Percentiles rank a stretch among this genome's conserved stretches.
These are phyloP conservation scores for Kuraishia piskuri DNA, from an alignment of 805 yeast genomes.

Conservation along the genomic window DNA sequence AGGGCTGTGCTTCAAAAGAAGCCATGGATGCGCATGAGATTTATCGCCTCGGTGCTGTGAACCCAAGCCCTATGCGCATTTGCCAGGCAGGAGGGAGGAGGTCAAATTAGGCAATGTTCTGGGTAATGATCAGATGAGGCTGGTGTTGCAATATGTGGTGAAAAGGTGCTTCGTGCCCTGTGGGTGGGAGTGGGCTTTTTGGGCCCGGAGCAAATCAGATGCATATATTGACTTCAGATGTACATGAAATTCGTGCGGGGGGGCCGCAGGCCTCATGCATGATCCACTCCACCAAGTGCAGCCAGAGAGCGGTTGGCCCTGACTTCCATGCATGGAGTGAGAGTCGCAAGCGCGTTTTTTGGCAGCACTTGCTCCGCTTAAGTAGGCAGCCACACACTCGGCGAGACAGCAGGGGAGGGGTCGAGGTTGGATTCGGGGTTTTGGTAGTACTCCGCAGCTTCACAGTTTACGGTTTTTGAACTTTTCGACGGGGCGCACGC, in stretches of 20 bases:
- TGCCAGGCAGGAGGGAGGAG: too few species aligned
- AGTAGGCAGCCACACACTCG: not conserved
- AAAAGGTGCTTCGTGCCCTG: not conserved
- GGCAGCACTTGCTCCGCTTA: not conserved
- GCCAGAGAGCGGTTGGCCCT: not conserved
- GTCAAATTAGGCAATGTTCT: too few species aligned
- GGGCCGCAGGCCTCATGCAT: not conserved
- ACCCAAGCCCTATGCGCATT: too few species aligned
- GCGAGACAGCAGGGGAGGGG: not conserved
- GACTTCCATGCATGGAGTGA: not conserved
- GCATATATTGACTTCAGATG: not conserved
- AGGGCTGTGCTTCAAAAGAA: too few species aligned
- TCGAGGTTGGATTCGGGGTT: not conserved
- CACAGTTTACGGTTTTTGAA: not conserved
- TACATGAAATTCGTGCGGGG: not conserved
- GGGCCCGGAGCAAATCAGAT: too few species aligned
- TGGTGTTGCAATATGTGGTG: too few species aligned
- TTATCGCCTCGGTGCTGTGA: too few species aligned
- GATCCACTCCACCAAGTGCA: not conserved
- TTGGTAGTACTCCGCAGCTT: not conserved
- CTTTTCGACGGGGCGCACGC: too few species aligned
- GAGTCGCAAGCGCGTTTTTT: not conserved
- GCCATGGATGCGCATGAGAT: too few species aligned
- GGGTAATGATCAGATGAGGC: too few species aligned
- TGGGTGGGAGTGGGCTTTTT: not conserved